Conservation (phyloP, 2,329 filamentous ascomycete species). For the Cytospora chrysosperma region DNA sequence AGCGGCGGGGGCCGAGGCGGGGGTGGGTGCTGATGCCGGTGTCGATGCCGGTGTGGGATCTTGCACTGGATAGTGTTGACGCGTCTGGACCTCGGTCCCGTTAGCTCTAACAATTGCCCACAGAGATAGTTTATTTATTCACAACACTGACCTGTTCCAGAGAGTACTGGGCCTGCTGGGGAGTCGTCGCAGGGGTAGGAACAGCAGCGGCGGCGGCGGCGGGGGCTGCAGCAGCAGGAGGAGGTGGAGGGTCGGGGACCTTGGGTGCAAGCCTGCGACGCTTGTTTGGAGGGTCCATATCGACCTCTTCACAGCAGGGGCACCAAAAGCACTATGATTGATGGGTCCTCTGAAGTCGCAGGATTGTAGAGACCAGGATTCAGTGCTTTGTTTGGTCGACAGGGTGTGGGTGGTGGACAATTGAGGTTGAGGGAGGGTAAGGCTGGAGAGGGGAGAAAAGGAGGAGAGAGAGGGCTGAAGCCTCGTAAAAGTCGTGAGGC, state of each 20-base stretch:
- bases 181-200: conserved; percentile 13
- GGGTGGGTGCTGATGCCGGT: conserved; percentile 24
- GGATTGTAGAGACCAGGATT: not conserved
- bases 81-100: conserved; percentile 12
- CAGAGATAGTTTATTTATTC: not conserved
- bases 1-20: conserved; percentile 25
- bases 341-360: not conserved
- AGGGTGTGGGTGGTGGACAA: not conserved
- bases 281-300: conserved; percentile 33
- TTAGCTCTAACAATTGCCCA: not conserved
- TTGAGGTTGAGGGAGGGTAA: conserved; percentile 6
- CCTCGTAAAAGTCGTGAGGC: conserved; percentile 10
- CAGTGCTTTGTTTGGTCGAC: not conserved
- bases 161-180: conserved; percentile 24
- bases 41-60: conserved; percentile 21
- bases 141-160: conserved; percentile 26
- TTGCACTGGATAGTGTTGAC: conserved; percentile 24
- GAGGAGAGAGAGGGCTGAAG: conserved; percentile 13
- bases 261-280: conserved; percentile 32
- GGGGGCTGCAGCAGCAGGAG: not conserved
- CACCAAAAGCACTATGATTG: not conserved
- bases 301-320: not conserved
- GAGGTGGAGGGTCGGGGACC: conserved; percentile 26
- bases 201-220: conserved; percentile 6
- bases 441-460: conserved; percentile 15